Conservation (phyloP, 768 basidiomycete genomes). For the Psilocybe tampanensis region DNA sequence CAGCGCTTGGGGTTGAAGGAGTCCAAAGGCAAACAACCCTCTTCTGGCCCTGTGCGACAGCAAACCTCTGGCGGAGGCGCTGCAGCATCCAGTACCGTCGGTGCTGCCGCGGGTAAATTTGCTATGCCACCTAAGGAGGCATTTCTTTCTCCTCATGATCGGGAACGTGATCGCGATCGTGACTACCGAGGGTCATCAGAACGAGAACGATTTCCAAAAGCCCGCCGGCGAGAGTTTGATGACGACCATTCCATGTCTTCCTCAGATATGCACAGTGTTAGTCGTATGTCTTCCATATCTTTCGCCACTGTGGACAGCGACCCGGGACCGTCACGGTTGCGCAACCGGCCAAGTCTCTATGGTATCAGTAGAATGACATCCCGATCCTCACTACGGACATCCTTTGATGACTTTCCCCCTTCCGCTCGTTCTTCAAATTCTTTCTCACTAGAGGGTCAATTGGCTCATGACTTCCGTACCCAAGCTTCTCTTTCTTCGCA, state of each 20-base stretch:
- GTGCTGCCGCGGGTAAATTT: constrained; percentile 66
- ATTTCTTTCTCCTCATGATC: constrained; percentile 27
- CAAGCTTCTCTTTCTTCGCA: constrained; percentile 69
- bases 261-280: constrained; percentile 77
- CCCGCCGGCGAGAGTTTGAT: constrained; percentile 80
- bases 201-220: constrained; percentile 68
- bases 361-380: constrained; percentile 78
- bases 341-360: constrained; percentile 62
- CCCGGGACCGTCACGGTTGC: constrained; percentile 73
- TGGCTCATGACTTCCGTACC: constrained; percentile 73
- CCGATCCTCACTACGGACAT: constrained; percentile 73
- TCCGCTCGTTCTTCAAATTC: constrained; percentile 83
- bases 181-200: constrained; percentile 54
- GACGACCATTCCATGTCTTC: constrained; percentile 93
- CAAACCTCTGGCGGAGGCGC: constrained; percentile 43
- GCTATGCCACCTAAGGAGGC: constrained; percentile 23
- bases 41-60: constrained; percentile 66
- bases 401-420: constrained; percentile 71
- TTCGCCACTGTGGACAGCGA: constrained; percentile 87
- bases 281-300: constrained; percentile 77
- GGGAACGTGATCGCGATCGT: constrained; percentile 34
- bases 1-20: constrained; percentile 44
- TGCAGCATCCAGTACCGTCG: constrained; percentile 49
- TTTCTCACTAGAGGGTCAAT: constrained; percentile 73
- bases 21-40: constrained; percentile 54